Evolutionary conservation across 225 moss, liverwort and hornwort genomes (phyloP), one percentile per base, ranked within the genome.

Genomic region (Physcomitrium patens): DNA sequence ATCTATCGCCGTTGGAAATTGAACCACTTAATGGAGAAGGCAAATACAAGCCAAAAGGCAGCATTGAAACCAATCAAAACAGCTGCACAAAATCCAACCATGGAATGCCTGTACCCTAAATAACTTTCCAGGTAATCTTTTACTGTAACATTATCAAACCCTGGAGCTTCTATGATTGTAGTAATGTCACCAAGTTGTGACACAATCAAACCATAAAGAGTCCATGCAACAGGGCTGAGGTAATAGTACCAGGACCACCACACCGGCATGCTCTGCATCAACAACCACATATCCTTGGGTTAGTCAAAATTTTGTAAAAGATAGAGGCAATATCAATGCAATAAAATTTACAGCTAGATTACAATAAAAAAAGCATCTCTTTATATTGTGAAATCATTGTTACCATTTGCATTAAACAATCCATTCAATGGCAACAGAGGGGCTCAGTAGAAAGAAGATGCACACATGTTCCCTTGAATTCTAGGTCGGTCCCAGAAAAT

Each of bases 181-280:
- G 67, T 70, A 19, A 91, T 77, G 73, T 94, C 94, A 69, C 91
- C 96, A 57, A 96, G 86, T 77, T 96, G 94, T 22, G 96, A 88
- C 16, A 68, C 94, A 64, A 91, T 92, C 71, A 96, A 76, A 45
- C 96, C 96, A 57, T 96, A 92, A 12, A 96, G 84, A 57, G 96
- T 92, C 96, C 96, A 96, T 11, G 96, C 90, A 12, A 94, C 71
- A 37, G 96, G 96, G 78, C 89, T 92, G 69, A 91, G 79, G 82
- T 92, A 94, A 68, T 94, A 96, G 54, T 91, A 94, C 96, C 96
- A 96, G 70, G 37, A 65, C 94, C 96, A 96, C 94, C 96, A 96
- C 8, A 23, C 54, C 28, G 96, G 96, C 78, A 94, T 84, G 44
- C 89, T 84, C 96, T 95, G 91, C 86, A 86, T 72, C 54, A 5